Percentiles rank a stretch among this genome's conserved stretches.
These are phyloP conservation scores for Catharanthus roseus DNA, from an alignment of 257 asterid genomes.

Conservation along the genomic window DNA sequence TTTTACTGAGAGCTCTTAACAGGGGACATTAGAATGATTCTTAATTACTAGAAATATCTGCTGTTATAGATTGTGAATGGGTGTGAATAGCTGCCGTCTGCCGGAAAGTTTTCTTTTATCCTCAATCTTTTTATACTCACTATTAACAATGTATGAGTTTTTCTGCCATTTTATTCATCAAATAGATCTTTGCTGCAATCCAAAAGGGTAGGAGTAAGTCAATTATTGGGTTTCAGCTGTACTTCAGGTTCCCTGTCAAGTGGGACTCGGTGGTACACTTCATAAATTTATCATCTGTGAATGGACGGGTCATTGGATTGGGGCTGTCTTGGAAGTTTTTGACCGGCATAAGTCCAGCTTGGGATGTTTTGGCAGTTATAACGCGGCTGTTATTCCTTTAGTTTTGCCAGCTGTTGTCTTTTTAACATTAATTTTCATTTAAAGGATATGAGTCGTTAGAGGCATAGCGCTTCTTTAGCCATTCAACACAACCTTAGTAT, in stretches of 20 bases:
- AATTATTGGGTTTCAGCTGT: background rate
- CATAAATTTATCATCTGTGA: background rate
- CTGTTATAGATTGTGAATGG: too few species aligned
- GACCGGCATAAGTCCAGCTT: background rate
- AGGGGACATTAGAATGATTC: background rate
- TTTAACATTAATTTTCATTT: too few species aligned
- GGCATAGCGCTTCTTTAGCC: background rate
- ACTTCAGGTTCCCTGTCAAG: background rate
- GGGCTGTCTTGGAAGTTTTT: background rate
- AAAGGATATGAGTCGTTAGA: background rate
- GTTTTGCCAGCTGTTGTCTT: background rate
- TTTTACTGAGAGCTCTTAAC: background rate
- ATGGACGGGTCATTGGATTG: background rate
- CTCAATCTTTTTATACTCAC: background rate
- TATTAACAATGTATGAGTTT: too few species aligned
- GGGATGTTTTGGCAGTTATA: background rate
- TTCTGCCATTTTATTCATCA: too few species aligned
- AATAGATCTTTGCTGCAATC: too few species aligned
- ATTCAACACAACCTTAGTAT: background rate
- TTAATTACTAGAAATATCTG: background rate
- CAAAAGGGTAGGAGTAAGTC: background rate
- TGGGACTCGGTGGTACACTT: background rate
- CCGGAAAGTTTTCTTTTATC: background rate
- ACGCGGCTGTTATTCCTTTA: background rate
- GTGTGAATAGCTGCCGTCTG: background rate